These are phyloP conservation scores for Cardamine chenopodiifolia DNA, from an alignment of 345 rosid genomes.

Conservation along the genomic window DNA sequence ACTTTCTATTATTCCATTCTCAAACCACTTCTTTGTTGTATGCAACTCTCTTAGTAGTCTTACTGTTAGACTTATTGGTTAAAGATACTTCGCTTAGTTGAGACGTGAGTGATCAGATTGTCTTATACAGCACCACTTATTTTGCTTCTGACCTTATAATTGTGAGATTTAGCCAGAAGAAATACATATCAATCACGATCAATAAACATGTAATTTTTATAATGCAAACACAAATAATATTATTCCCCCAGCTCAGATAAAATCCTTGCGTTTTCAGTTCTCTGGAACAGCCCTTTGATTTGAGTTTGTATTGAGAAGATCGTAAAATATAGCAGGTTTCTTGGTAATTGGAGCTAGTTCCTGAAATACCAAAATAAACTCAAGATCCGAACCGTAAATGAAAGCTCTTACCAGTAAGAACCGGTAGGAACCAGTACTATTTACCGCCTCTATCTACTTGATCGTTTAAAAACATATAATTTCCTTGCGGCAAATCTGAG, in stretches of 20 bases:
- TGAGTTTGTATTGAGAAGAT: constrained; percentile 50
- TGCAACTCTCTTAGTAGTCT: constrained; percentile 32
- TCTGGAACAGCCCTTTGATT: constrained; percentile 1
- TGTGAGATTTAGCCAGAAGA: not conserved
- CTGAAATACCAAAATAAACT: constrained; percentile 42
- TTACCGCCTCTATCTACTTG: not conserved
- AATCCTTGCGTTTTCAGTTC: constrained; percentile 5
- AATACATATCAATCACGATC: not conserved
- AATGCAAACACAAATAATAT: not conserved
- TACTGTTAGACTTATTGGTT: not conserved
- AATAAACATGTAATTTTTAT: not conserved
- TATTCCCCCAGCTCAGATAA: not conserved
- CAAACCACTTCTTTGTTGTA: constrained; percentile 23
- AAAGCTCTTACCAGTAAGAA: constrained; percentile 6
- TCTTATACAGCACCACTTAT: not conserved
- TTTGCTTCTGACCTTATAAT: constrained; percentile 11
- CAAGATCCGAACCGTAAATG: not conserved
- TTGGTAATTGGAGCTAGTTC: constrained; percentile 62
- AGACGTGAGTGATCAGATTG: not conserved
- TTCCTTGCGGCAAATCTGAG: not conserved
- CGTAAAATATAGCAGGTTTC: constrained; percentile 62
- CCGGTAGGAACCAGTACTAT: not conserved
- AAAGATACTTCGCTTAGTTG: not conserved
- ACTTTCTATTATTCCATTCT: constrained; percentile 20
- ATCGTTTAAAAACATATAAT: not conserved